These are phyloP conservation scores for Tagetes patula DNA, from an alignment of 129 eudicot species.

Conservation along the genomic window DNA sequence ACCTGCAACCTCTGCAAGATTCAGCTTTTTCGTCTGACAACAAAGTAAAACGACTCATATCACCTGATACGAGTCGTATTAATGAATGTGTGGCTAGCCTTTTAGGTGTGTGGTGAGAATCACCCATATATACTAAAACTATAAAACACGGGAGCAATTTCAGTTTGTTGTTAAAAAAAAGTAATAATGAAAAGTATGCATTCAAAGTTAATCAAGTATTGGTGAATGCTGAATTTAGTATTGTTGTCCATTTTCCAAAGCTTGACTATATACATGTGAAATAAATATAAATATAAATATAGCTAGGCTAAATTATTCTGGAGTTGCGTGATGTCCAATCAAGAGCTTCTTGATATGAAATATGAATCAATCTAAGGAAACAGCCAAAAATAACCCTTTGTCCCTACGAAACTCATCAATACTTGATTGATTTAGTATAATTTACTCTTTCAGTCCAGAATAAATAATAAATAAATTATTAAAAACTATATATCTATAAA, in stretches of 20 bases:
- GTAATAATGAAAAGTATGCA: too few species aligned
- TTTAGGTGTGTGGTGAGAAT: too few species aligned
- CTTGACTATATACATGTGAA: not conserved
- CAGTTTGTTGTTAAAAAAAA: too few species aligned
- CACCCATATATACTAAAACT: too few species aligned
- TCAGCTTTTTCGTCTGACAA: too few species aligned
- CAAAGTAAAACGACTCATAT: too few species aligned
- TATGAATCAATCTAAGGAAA: not conserved
- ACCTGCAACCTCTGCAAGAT: too few species aligned
- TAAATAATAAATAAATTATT: not conserved
- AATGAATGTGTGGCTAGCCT: too few species aligned
- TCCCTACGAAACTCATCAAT: not conserved
- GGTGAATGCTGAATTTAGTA: not conserved
- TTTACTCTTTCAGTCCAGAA: not conserved
- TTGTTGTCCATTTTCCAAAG: not conserved
- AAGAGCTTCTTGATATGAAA: not conserved
- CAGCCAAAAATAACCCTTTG: constrained; percentile 9
- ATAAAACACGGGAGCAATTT: too few species aligned
- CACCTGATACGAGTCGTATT: too few species aligned
- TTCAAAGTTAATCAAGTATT: not conserved
- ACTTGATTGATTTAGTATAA: not conserved
- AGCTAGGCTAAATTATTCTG: not conserved
- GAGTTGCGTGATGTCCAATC: constrained; percentile 10
- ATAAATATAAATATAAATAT: too few species aligned
- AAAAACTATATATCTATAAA: not conserved